Evolutionary conservation across 495 filamentous ascomycete species (phyloP), one percentile per base, ranked within the genome.

Genomic region (Neurospora sp.): DNA sequence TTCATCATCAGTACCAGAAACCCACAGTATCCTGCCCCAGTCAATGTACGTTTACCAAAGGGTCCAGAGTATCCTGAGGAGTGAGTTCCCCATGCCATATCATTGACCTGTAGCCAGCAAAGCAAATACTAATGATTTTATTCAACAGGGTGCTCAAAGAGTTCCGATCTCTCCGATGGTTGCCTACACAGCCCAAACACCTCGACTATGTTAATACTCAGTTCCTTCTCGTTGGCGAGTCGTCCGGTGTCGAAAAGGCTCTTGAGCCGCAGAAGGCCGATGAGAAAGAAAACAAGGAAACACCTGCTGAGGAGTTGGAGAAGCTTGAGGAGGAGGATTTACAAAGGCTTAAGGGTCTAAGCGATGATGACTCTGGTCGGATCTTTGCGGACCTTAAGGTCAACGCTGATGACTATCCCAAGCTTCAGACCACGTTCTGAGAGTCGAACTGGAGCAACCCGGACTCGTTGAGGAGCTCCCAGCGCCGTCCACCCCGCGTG

Each of bases 1-100:
- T 97, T 92, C 83, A 84, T 96, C 48, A 81, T 94, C 48, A 91
- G 90, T 72, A 89, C 92, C 10, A 94, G 92, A 82, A 98, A 97
- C 74, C 94, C 95, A 1, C 83, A 91, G 73, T 87, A 84, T 65
- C 84, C 88, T 7, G 88, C 88, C 1, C 92, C 94, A 0, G 80
- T 88, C 10, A 87, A 87, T 77, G 89, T 89, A 9, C 84, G 83
- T 48, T 80, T 97, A 22, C 88, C 90, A 0, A 84, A 92, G 76
- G 83, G 83, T 0, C 87, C 94, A 0, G 88, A 92, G 35, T 97
- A 91, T 83, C 88, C 93, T 1, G 84, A 92, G 74, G 87, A 91
- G 91, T 93, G 80, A 80, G 90, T 83, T 22, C 7, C 20, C 38
- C 40, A 18, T 40, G 53, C 10, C 59, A 74, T 20, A 73, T 18